Evolutionary conservation across 2,329 filamentous ascomycete genomes (phyloP), one percentile per base, ranked within the genome.

Genomic region (Passalora sequoiae): DNA sequence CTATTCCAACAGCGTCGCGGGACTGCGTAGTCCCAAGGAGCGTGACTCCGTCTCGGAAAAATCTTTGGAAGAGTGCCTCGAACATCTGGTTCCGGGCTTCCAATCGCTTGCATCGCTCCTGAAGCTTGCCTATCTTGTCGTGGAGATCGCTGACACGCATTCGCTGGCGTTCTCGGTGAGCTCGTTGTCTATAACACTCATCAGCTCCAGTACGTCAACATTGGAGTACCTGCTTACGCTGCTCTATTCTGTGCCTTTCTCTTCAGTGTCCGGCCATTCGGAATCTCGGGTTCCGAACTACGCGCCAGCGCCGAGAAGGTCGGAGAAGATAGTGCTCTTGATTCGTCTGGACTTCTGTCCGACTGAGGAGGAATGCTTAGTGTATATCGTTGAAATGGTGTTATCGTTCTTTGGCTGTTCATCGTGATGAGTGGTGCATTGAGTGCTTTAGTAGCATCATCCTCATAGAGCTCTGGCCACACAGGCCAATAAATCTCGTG

Each of bases 221-320:
- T 20, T 12, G 20, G 13, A 20, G 17, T n/a, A 22, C 20, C 4
- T 37, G 38, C 41, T 32, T n/a, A 44, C 42, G 36, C 35, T 22
- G 42, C 36, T 35, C 36, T 33, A 35, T 39, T 44, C 28, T 40
- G 42, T n/a, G 33, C 33, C 29, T 44, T 38, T 8, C 41, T 25
- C 19, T 38, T 38, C 33, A 38, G 16, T 8, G 25, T 8, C 15
- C 30, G 35, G 1, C 36, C 36, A 25, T 44, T 36, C 9, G 30
- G 31, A 5, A 10, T 8, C 15, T 13, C 13, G 6, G 3, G n/a
- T 10, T 12, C 13, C 16, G 17, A 10, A 20, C 31, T 33, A 8
- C 19, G n/a, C 12, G 5, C 28, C n/a, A 5, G n/a, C 10, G 10
- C 16, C 5, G 28, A 30, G 5, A 33, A 33, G 10, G 30, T 33